phyloP scores from a whole-genome alignment of 192 early-diverging fungal genomes.

The Backusella liffmaniae region DNA sequence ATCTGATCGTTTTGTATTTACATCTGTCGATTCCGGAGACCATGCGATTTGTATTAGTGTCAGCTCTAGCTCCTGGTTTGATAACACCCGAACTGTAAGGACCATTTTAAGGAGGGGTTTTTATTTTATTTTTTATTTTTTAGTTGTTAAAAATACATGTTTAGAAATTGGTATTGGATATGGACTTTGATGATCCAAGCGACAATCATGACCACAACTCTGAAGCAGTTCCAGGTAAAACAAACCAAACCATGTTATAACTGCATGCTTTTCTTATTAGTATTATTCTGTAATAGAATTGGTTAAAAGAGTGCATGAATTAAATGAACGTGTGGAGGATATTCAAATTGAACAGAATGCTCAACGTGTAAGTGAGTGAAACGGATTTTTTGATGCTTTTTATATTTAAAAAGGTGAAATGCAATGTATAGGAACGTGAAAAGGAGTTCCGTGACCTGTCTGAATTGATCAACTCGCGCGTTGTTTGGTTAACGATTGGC shows the following conservation, averaged over 20 bases:
- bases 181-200: constrained; percentile 45
- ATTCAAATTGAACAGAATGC: constrained; percentile 88
- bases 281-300: constrained; percentile 50
- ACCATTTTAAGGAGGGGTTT: too few species aligned
- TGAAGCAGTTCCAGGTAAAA: constrained; percentile 36
- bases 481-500: constrained; percentile 83
- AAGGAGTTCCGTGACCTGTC: constrained; percentile 86
- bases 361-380: constrained; percentile 66
- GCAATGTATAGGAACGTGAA: constrained; percentile 69
- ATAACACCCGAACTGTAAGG: constrained; percentile 62
- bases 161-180: constrained; percentile 47
- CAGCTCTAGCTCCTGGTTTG: constrained; percentile 67
- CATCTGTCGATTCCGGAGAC: constrained; percentile 83
- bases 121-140: too few species aligned
- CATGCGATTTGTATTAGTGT: constrained; percentile 88
- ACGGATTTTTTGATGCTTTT: too few species aligned
- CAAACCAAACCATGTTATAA: constrained; percentile 8
- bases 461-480: constrained; percentile 81
- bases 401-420: too few species aligned
- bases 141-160: not conserved
- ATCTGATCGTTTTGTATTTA: constrained; percentile 88
- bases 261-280: not conserved
- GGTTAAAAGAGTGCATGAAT: constrained; percentile 67
- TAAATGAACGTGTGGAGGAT: constrained; percentile 78
- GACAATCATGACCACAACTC: constrained; percentile 29